Base-by-base conservation (phyloP, 2,329 filamentous ascomycete species). In the Iodosphaeria phyllophila region DNA sequence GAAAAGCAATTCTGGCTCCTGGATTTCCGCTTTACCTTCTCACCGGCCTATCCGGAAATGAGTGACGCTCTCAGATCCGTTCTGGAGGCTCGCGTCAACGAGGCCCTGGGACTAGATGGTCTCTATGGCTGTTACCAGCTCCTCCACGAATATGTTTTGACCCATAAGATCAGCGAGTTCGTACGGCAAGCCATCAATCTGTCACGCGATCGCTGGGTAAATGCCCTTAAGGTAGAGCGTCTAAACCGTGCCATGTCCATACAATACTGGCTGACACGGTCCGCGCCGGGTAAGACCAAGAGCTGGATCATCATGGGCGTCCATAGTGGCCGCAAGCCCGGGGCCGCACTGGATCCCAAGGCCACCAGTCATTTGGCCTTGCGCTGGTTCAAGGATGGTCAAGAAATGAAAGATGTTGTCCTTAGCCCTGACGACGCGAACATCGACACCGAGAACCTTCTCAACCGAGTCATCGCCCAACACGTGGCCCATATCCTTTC, bases 281-380 rank as follows among this genome's bases (percentile, higher is more conserved):
- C 63, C 28, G 41, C 47, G 13, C 43, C 49, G 16, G 54, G 54
- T 20, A 68, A 68, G 1, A 59, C 65, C 10, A 92, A 91, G 54
- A 92, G 73, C 44, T 98, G 89, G 86, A 59, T 98, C 23, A 74
- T 95, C 34, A 58, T 98, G 25, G 84, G 83, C 7, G 66, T 92
- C 18, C 63, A 71, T 30, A 83, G 73, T 41, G 74, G 74, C 16
- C 58, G 53, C 27, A 60, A 56, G 29, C 43, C 47, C 20, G 49
- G 50, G 7, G 47, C 39, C 8, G 39, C 45, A 8, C 32, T 45
- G 2, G 51, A 59, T 25, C 41, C 51, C 4, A 58, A 52, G 29
- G 37, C 50, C 2, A 52, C 62, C 1, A 75, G 69, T 34, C 50
- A 48, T 23, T 44, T 89, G 22, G 60, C 54, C 3, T 51, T 74